Evolutionary conservation across 1,284 basidiomycete species (phyloP).

Genomic region (Heterobasidion occidentale): DNA sequence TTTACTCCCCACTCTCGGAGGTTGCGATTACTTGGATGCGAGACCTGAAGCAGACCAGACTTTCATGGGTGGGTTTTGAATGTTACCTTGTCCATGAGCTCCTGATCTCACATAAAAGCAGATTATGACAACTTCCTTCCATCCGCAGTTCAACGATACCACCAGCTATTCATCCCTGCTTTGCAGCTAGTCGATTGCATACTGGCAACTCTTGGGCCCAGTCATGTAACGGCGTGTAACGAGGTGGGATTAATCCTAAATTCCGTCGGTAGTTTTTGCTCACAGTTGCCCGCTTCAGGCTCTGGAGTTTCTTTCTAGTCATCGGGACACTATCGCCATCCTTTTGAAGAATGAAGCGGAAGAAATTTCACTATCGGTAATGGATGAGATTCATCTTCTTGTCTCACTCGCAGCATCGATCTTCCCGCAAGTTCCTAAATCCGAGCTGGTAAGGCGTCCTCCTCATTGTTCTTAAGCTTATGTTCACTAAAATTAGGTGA

Average conservation of each 20-base stretch:
- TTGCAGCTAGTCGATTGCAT: constrained; percentile 74
- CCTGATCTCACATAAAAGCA: constrained; percentile 20
- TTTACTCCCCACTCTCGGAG: constrained; percentile 70
- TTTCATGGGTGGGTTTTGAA: constrained; percentile 57
- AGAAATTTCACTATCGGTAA: constrained; percentile 51
- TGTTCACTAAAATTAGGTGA: constrained; percentile 29
- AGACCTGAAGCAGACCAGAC: constrained; percentile 77
- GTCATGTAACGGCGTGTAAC: constrained; percentile 55
- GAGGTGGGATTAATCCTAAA: constrained; percentile 38
- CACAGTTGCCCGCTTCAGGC: constrained; percentile 33
- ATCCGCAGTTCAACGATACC: constrained; percentile 81
- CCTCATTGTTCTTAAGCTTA: neutral
- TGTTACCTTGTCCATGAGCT: neutral
- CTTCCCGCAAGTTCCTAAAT: constrained; percentile 61
- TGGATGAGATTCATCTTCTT: constrained; percentile 75
- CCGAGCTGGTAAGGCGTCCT: constrained; percentile 58
- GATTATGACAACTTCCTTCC: constrained; percentile 85
- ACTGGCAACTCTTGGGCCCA: constrained; percentile 58
- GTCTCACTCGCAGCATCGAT: constrained; percentile 62
- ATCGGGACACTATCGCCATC: constrained; percentile 75
- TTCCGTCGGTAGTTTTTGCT: neutral
- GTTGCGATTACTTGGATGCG: constrained; percentile 84
- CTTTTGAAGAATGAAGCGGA: constrained; percentile 68
- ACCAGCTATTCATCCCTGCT: constrained; percentile 81
- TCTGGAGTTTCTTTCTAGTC: constrained; percentile 68